Conservation (phyloP, 768 basidiomycete genomes). For the Collybia nuda region DNA sequence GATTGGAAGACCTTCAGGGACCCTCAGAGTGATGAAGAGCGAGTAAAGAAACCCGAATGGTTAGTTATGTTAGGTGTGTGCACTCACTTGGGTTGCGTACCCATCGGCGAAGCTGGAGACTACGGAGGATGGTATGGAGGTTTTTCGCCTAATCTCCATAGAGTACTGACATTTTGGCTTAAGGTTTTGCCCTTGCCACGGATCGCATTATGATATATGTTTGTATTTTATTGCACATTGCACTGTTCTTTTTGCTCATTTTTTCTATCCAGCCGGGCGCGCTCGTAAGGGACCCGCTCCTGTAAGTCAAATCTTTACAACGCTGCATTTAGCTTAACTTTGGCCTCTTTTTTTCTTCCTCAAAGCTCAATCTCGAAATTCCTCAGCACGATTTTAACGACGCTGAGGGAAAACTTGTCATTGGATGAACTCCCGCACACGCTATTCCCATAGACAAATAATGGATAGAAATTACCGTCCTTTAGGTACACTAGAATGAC, state of each 20-base stretch:
- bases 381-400: conserved; percentile 89
- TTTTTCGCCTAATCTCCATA: background rate
- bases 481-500: conserved; percentile 6
- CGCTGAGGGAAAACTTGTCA: conserved; percentile 79
- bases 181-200: conserved; percentile 98
- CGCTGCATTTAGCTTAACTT: background rate
- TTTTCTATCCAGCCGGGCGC: conserved; percentile 70
- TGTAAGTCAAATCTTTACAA: conserved; percentile 40
- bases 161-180: conserved; percentile 1
- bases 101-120: conserved; percentile 96
- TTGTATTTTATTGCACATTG: conserved; percentile 24
- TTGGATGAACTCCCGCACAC: conserved; percentile 58
- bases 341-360: no score
- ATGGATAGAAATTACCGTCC: conserved; percentile 12
- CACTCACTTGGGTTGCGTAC: conserved; percentile 98
- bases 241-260: conserved; percentile 9
- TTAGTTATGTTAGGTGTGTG: conserved; percentile 90
- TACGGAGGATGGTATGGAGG: conserved; percentile 91
- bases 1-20: conserved; percentile 91
- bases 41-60: conserved; percentile 96
- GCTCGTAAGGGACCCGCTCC: conserved; percentile 96
- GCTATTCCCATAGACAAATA: conserved; percentile 25
- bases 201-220: conserved; percentile 98
- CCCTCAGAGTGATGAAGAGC: conserved; percentile 85
- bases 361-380: conserved; percentile 96